Evolutionary conservation across 1,139 yeast genomes (phyloP), one percentile per base, ranked within the genome.

Genomic region (Kodamaea sp.): DNA sequence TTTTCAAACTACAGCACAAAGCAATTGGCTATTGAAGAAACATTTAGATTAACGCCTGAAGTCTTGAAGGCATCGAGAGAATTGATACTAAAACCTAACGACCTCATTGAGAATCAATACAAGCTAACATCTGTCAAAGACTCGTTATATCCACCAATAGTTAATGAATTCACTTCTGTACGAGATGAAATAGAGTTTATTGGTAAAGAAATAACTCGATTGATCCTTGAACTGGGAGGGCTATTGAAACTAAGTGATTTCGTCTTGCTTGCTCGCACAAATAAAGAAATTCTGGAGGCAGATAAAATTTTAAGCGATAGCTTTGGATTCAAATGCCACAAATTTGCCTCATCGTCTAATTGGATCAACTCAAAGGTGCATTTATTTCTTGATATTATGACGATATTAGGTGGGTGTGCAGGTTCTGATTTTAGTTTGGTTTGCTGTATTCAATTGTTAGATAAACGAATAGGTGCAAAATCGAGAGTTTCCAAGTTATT

Each of bases 41-140:
- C 80, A 8, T 83, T 81, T 48, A 60, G 90, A 44, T 71, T 79
- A 29, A 69, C 85, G 0, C 80, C 83, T 0, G 79, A 78, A 40
- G 69, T 82, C 4, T 55, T 79, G 24, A 47, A 60, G 2, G 63
- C 70, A 1, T 71, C 84, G 1, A 55, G 62, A 5, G 55, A 41
- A n/a, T 35, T 43, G 10, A 50, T 44, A 8, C 39, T 57, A 15
- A 35, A 36, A 23, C 44, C 52, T 4, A 48, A 44, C 31, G 41
- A 42, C 11, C 35, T 44, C 24, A 11, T 38, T 27, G 41, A 42
- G 1, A 29, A 41, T 4, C 28, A 34, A 4, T 31, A 31, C 5
- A 35, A 37, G 1, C 35, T 58, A n/a, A 25, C 25, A 6, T 55
- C 70, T 6, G 44, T 46, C 4, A 55, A 54, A 37, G 43, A 42